Evolutionary conservation across 2,329 filamentous ascomycete genomes (phyloP).

Genomic region (Aspergillus sp.): DNA sequence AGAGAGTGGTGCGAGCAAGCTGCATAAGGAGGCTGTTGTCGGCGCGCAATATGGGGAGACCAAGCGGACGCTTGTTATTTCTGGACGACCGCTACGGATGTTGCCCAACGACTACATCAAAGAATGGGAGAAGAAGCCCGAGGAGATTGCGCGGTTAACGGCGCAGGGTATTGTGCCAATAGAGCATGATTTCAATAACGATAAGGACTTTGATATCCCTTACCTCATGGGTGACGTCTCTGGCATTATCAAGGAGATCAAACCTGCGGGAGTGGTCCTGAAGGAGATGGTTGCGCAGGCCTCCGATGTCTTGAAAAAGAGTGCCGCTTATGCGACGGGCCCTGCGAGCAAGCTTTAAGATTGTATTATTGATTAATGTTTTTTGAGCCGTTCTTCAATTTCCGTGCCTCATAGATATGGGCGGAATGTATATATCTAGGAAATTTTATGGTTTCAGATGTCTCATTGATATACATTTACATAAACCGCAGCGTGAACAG

Average conservation of each 20-base stretch:
- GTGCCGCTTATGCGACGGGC: conserved; percentile 57
- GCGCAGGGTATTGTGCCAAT: conserved; percentile 77
- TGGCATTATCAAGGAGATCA: conserved; percentile 70
- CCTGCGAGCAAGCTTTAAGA: conserved; percentile 46
- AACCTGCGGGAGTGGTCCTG: conserved; percentile 83
- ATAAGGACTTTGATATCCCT: conserved; percentile 78
- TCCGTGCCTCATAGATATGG: neutral
- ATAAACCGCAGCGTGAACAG: conserved; percentile 20
- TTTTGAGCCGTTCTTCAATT: neutral
- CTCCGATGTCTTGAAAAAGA: conserved; percentile 64
- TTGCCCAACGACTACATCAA: conserved; percentile 80
- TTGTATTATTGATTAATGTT: neutral
- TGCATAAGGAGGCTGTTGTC: conserved; percentile 84
- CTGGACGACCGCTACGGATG: conserved; percentile 77
- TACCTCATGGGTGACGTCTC: conserved; percentile 95
- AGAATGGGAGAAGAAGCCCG: conserved; percentile 74
- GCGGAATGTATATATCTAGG: neutral
- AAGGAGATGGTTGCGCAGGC: conserved; percentile 84
- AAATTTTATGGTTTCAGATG: conserved; percentile 14
- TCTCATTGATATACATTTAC: conserved; percentile 31
- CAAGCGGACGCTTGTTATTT: conserved; percentile 76
- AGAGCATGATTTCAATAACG: conserved; percentile 77
- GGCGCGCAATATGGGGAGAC: conserved; percentile 78
- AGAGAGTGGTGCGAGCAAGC: conserved; percentile 76
- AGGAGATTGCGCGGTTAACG: conserved; percentile 73